Percentiles rank a stretch among this genome's conserved stretches.
phyloP scores from a whole-genome alignment of 2,329 filamentous ascomycete genomes.

The Westerdykella ornata region DNA sequence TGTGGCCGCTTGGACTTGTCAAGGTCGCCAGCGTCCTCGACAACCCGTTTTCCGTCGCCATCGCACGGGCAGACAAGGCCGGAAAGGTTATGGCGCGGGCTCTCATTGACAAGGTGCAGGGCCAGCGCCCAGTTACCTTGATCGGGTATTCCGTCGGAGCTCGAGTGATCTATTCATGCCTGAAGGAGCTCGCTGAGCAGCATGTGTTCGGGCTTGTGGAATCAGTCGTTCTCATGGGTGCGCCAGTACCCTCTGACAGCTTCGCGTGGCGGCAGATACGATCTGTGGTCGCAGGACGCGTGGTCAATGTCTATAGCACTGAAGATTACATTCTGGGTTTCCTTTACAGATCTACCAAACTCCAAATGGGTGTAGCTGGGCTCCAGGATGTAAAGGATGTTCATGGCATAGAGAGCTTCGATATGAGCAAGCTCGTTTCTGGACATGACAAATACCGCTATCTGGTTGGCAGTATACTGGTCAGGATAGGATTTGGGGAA shows the following conservation, averaged over 20 bases:
- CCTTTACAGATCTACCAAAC: conserved; percentile 72
- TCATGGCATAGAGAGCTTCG: conserved; percentile 54
- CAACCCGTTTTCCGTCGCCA: conserved; percentile 72
- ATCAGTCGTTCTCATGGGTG: conserved; percentile 71
- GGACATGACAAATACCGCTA: conserved; percentile 47
- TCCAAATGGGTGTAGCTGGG: conserved; percentile 76
- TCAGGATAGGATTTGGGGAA: conserved; percentile 45
- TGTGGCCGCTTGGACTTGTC: conserved; percentile 43
- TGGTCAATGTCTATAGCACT: conserved; percentile 80
- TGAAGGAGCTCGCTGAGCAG: conserved; percentile 67
- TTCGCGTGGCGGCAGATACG: conserved; percentile 69
- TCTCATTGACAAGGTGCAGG: conserved; percentile 70
- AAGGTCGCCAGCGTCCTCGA: conserved; percentile 56
- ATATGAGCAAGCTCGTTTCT: conserved; percentile 44
- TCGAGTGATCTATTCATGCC: conserved; percentile 71
- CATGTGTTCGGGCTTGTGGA: conserved; percentile 78
- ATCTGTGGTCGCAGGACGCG: conserved; percentile 67
- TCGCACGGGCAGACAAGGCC: conserved; percentile 70
- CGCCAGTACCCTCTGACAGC: conserved; percentile 65
- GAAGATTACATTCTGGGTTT: conserved; percentile 84
- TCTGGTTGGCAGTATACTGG: conserved; percentile 43
- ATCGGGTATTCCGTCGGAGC: conserved; percentile 79
- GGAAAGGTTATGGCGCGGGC: conserved; percentile 73
- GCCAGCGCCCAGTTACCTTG: conserved; percentile 69
- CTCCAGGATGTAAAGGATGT: conserved; percentile 64